Evolutionary conservation across 1,284 basidiomycete genomes (phyloP).

Genomic region (Coniferiporia weirii): DNA sequence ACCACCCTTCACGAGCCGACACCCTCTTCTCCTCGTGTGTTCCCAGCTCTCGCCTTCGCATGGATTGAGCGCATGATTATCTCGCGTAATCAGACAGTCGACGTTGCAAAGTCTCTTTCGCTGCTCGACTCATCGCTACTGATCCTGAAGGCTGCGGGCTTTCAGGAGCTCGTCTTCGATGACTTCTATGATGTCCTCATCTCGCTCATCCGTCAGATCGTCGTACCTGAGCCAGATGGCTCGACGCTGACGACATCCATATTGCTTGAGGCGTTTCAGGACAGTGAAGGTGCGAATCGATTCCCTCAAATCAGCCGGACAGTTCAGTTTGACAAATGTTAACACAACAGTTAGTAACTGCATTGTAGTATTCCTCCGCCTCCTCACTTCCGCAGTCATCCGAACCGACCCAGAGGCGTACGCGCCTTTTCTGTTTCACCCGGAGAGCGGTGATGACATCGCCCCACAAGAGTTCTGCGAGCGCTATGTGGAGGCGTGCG

Average conservation of each 20-base stretch:
- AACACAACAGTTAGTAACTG: conserved; percentile 52
- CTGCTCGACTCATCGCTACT: conserved; percentile 48
- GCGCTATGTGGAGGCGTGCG: conserved; percentile 72
- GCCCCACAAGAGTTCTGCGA: conserved; percentile 66
- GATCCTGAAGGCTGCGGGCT: conserved; percentile 56
- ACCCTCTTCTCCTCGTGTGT: conserved; percentile 21
- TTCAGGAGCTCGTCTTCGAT: conserved; percentile 59
- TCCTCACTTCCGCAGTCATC: conserved; percentile 81
- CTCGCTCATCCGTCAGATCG: conserved; percentile 38
- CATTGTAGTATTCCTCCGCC: conserved; percentile 70
- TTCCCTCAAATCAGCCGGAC: neutral
- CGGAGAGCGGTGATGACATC: conserved; percentile 58
- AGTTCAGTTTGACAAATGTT: neutral
- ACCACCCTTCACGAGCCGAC: neutral
- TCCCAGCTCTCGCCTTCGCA: conserved; percentile 48
- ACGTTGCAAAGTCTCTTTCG: conserved; percentile 48
- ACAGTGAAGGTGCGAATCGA: conserved; percentile 39
- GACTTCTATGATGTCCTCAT: conserved; percentile 51
- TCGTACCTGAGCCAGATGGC: conserved; percentile 33
- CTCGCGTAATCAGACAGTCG: conserved; percentile 36
- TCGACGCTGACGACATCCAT: conserved; percentile 33
- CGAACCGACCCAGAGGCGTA: conserved; percentile 60
- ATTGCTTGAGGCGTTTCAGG: conserved; percentile 52
- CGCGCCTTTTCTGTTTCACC: conserved; percentile 71
- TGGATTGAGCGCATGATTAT: conserved; percentile 48